Percentiles rank a stretch among this genome's conserved stretches.
phyloP scores from a whole-genome alignment of 345 rosid genomes.

The Aquilaria sinensis region DNA sequence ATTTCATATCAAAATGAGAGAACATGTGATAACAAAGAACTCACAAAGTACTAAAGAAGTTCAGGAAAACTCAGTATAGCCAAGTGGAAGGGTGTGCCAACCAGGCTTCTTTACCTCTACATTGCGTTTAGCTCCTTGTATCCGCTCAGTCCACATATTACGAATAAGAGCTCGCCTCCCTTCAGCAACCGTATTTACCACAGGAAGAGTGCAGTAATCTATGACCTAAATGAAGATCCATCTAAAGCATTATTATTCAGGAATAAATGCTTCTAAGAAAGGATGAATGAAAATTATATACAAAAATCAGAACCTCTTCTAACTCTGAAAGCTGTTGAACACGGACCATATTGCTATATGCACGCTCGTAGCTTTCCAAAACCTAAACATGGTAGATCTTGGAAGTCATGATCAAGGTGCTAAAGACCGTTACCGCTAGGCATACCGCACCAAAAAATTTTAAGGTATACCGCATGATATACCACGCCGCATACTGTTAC shows the following conservation, averaged over 20 bases:
- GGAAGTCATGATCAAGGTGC: neutral
- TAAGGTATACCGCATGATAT: too few relatives aligned
- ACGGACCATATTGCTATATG: constrained; percentile 94
- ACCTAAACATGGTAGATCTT: constrained; percentile 47
- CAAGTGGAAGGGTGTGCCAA: too few relatives aligned
- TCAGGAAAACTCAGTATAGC: too few relatives aligned
- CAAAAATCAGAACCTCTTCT: constrained; percentile 65
- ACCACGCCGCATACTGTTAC: too few relatives aligned
- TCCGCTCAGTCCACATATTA: constrained; percentile 98
- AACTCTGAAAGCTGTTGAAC: constrained; percentile 97
- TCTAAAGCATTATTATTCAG: constrained; percentile 5
- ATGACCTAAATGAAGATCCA: constrained; percentile 51
- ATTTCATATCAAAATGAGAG: too few relatives aligned
- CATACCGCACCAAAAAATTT: too few relatives aligned
- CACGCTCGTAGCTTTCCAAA: constrained; percentile 97
- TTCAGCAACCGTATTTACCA: constrained; percentile 67
- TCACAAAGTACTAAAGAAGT: too few relatives aligned
- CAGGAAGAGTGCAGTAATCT: constrained; percentile 88
- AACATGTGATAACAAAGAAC: too few relatives aligned
- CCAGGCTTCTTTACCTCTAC: constrained; percentile 66
- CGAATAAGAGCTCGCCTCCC: constrained; percentile 85
- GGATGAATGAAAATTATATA: constrained; percentile 7
- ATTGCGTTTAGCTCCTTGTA: constrained; percentile 90
- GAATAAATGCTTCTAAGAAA: constrained; percentile 4
- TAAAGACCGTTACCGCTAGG: too few relatives aligned